Percentiles rank a stretch among this genome's conserved stretches.
phyloP scores from a whole-genome alignment of 768 basidiomycete species.

The Boletus edulis region DNA sequence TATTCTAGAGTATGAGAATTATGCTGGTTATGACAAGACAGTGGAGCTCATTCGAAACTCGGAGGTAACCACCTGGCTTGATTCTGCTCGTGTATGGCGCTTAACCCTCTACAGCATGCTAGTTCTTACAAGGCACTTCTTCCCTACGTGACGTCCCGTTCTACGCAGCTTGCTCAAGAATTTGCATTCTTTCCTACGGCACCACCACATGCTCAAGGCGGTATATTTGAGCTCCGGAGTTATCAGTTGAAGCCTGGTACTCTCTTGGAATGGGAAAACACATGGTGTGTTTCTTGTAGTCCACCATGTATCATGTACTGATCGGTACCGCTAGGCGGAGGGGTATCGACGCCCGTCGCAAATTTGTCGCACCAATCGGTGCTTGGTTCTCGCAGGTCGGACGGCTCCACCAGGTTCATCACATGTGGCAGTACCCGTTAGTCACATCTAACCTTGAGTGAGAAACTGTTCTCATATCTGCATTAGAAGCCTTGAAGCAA shows the following conservation, averaged over 20 bases:
- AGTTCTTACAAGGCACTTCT: conserved; percentile 71
- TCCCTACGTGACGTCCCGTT: conserved; percentile 70
- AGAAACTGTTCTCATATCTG: conserved; percentile 9
- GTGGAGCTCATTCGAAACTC: conserved; percentile 60
- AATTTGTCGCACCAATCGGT: conserved; percentile 81
- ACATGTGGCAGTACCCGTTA: conserved; percentile 97
- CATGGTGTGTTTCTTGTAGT: conserved; percentile 57
- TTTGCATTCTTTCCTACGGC: conserved; percentile 94
- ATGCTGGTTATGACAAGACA: conserved; percentile 83
- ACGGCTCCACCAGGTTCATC: conserved; percentile 84
- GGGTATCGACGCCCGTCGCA: conserved; percentile 91
- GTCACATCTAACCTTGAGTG: conserved; percentile 28
- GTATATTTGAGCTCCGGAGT: conserved; percentile 89
- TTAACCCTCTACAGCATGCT: conserved; percentile 46
- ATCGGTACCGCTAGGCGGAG: conserved; percentile 57
- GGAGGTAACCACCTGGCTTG: conserved; percentile 42
- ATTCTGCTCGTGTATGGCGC: not conserved
- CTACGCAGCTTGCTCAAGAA: conserved; percentile 83
- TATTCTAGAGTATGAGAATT: conserved; percentile 94
- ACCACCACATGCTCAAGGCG: conserved; percentile 83
- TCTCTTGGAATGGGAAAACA: conserved; percentile 91
- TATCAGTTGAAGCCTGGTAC: conserved; percentile 89
- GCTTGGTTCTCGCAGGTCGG: conserved; percentile 94
- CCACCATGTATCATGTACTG: not conserved
- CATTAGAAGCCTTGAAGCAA: conserved; percentile 64